phyloP scores from a whole-genome alignment of 1,139 yeast species.

The Eremothecium cymbalariae region DNA sequence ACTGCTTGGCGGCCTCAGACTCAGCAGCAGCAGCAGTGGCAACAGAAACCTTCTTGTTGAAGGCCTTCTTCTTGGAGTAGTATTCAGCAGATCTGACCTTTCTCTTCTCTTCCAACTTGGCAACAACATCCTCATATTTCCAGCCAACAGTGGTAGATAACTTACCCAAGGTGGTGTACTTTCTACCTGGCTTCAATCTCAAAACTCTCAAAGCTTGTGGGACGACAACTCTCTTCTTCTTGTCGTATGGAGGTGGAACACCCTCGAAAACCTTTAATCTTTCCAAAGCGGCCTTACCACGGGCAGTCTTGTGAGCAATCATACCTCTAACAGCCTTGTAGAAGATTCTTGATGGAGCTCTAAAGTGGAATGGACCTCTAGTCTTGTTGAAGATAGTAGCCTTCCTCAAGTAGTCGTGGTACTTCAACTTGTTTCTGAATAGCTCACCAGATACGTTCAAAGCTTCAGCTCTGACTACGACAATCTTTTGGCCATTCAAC shows the following conservation, averaged over 20 bases:
- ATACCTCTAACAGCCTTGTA: conserved; percentile 99
- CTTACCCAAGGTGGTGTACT: conserved; percentile 97
- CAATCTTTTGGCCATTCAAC: conserved; percentile 96
- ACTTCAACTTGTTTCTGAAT: conserved; percentile 98
- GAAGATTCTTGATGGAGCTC: conserved; percentile 99
- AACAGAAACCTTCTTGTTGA: conserved; percentile 80
- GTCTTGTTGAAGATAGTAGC: conserved; percentile 97
- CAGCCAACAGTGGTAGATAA: conserved; percentile 97
- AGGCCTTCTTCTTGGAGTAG: conserved; percentile 97
- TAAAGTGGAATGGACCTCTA: conserved; percentile 99
- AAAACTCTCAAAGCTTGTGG: conserved; percentile 99
- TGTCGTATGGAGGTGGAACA: conserved; percentile 99
- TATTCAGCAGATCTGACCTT: conserved; percentile 98
- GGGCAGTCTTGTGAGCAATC: conserved; percentile 99
- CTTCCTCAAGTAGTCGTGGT: conserved; percentile 99
- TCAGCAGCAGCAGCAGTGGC: conserved; percentile 67
- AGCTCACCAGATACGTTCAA: conserved; percentile 99
- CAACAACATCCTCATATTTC: conserved; percentile 98
- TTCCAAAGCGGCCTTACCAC: conserved; percentile 99
- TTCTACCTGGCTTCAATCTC: conserved; percentile 99
- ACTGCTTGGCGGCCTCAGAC: conserved; percentile 71
- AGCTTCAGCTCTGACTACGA: conserved; percentile 96
- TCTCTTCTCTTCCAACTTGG: conserved; percentile 98
- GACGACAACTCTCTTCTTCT: conserved; percentile 99
- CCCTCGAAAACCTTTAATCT: conserved; percentile 99